These are phyloP conservation scores for Aegilops speltoides DNA, from an alignment of 176 grass and related monocot genomes.

Conservation along the genomic window DNA sequence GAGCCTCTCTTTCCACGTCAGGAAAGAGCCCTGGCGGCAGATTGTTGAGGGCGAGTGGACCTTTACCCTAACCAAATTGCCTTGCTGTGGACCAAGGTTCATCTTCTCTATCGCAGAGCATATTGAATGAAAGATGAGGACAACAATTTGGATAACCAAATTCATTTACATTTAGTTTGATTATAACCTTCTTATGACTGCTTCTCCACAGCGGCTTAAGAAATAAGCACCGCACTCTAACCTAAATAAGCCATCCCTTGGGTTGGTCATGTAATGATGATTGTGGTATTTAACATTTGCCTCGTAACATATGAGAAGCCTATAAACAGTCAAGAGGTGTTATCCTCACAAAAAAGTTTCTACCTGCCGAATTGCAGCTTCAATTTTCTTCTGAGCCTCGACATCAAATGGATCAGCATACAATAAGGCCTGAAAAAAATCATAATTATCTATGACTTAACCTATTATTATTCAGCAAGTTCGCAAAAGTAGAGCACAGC, in stretches of 20 bases:
- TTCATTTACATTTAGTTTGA: background rate
- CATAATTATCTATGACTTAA: background rate
- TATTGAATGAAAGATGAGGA: background rate
- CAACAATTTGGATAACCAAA: background rate
- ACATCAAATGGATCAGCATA: conserved; percentile 97
- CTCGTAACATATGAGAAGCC: background rate
- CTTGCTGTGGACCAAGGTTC: background rate
- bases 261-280: background rate
- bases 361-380: conserved; percentile 96
- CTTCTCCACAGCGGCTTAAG: background rate
- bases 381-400: conserved; percentile 97
- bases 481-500: background rate
- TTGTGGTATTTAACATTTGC: conserved; percentile 10
- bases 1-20: conserved; percentile 1
- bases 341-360: conserved; percentile 18
- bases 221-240: background rate
- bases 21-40: background rate
- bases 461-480: conserved; percentile 16
- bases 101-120: background rate
- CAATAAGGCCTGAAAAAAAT: conserved; percentile 63
- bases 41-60: background rate
- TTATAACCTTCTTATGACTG: background rate
- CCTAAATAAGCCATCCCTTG: background rate
- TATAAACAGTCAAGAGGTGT: background rate
- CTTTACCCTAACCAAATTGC: background rate